phyloP scores from a whole-genome alignment of 2,329 filamentous ascomycete genomes.

The Kalmusia sp. region DNA sequence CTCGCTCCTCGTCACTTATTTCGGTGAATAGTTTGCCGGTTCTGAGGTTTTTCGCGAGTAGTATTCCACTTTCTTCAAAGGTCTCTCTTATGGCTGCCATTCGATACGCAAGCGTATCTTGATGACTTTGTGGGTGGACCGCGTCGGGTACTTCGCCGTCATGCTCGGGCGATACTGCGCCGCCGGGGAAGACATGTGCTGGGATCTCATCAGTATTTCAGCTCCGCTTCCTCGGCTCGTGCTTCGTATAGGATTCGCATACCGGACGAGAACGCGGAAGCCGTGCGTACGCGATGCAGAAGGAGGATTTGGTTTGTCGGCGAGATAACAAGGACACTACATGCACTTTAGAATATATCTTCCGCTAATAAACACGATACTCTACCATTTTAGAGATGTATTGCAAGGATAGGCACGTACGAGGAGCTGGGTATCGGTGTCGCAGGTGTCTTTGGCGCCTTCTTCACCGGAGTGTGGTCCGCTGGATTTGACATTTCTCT shows the following conservation, averaged over 20 bases:
- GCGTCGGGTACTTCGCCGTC: constrained; percentile 68
- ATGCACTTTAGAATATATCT: background rate
- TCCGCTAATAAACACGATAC: background rate
- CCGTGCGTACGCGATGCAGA: constrained; percentile 80
- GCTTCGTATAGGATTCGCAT: background rate
- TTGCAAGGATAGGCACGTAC: constrained; percentile 41
- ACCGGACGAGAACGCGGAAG: background rate
- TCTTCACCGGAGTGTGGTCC: constrained; percentile 39
- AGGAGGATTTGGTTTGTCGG: constrained; percentile 86
- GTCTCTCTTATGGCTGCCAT: constrained; percentile 86
- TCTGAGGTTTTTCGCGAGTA: constrained; percentile 68
- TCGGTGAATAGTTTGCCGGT: constrained; percentile 64
- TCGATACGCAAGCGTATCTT: constrained; percentile 77
- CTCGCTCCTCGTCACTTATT: constrained; percentile 65
- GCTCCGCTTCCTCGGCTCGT: no score
- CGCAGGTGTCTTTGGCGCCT: constrained; percentile 45
- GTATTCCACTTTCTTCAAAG: constrained; percentile 92
- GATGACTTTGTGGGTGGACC: constrained; percentile 65
- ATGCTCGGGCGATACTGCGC: constrained; percentile 78
- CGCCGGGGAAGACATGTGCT: constrained; percentile 94
- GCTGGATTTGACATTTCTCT: constrained; percentile 42
- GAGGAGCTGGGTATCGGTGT: constrained; percentile 70
- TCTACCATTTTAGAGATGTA: background rate
- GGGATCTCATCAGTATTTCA: constrained; percentile 51
- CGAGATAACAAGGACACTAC: constrained; percentile 86